These are phyloP conservation scores for Kuraishia ogatae DNA, from an alignment of 805 yeast species.

Conservation along the genomic window DNA sequence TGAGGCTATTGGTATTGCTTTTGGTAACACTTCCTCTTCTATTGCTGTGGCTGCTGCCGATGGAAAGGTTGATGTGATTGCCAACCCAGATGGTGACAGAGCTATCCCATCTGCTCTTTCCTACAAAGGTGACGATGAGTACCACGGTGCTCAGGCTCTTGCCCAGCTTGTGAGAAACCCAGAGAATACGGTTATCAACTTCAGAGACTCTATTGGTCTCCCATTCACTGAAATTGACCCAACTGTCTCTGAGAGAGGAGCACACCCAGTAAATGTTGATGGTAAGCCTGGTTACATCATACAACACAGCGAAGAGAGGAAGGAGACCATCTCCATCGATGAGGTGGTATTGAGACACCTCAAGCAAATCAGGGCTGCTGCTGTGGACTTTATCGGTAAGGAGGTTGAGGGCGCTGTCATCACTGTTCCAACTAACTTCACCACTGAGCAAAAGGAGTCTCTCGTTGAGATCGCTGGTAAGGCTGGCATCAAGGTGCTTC, in stretches of 20 bases:
- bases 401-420: conserved; percentile 75
- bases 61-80: conserved; percentile 94
- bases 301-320: conserved; percentile 36
- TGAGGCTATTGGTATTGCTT: conserved; percentile 79
- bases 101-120: conserved; percentile 88
- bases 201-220: conserved; percentile 88
- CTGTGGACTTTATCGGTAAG: conserved; percentile 86
- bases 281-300: conserved; percentile 68
- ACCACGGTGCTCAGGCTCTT: conserved; percentile 93
- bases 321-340: conserved; percentile 55
- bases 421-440: conserved; percentile 85
- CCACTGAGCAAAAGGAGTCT: conserved; percentile 60
- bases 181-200: conserved; percentile 74
- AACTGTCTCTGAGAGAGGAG: conserved; percentile 52
- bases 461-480: conserved; percentile 51
- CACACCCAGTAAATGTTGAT: conserved; percentile 52
- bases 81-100: conserved; percentile 99
- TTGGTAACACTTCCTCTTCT: conserved; percentile 93
- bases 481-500: conserved; percentile 76
- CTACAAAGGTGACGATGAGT: conserved; percentile 90
- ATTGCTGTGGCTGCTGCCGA: conserved; percentile 81
- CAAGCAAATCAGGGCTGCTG: conserved; percentile 73
- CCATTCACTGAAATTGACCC: conserved; percentile 63
- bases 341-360: conserved; percentile 83
- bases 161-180: conserved; percentile 91